Evolutionary conservation across 208 protist species (phyloP), one percentile per base, ranked within the genome.

Genomic region (Crithidia fasciculata): DNA sequence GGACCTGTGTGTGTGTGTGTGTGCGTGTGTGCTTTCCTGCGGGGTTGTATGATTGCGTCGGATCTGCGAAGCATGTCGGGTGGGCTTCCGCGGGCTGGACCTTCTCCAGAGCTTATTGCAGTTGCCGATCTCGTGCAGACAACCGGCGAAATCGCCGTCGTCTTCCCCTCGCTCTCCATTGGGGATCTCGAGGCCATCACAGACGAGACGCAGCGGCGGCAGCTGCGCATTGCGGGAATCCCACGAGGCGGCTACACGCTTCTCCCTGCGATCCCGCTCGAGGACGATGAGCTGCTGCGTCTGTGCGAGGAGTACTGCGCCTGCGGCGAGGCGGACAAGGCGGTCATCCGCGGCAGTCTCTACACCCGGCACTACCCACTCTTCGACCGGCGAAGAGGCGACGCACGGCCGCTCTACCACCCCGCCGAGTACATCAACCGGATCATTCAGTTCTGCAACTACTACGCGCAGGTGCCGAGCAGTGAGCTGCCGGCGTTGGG

Each of bases 161-260:
- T 95, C 16, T 85, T 84, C 44, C 77, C 82, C 9, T 85, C 80
- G 43, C 45, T 77, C 50, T 76, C 80, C 57, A 49, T 93, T 41
- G 85, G 80, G 15, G 84, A 94, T 59, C 71, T 97, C 44, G 93
- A 97, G 72, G 74, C 63, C 12, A 78, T 93, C 47, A 82, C 93
- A 7, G 45, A 82, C 12, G 81, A 93, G 53, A 81, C 85, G 41
- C 87, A 76, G 57, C 73, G 62, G 9, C 76, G 83, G n/a, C 79
- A 83, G 47, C 80, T 95, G 80, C 88, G 86, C 45, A 77, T 97
- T 43, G 89, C 86, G 2, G 87, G 80, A 13, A 71, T 93, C 57
- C 93, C 93, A 19, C 63, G 59, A 10, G 89, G 88, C 28, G 80
- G 89, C 15, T 78, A 94, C 41, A 95, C 86, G 13, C 76, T 95